Conservation (phyloP, 169 alveolate species). For the Cryptosporidium felis region DNA sequence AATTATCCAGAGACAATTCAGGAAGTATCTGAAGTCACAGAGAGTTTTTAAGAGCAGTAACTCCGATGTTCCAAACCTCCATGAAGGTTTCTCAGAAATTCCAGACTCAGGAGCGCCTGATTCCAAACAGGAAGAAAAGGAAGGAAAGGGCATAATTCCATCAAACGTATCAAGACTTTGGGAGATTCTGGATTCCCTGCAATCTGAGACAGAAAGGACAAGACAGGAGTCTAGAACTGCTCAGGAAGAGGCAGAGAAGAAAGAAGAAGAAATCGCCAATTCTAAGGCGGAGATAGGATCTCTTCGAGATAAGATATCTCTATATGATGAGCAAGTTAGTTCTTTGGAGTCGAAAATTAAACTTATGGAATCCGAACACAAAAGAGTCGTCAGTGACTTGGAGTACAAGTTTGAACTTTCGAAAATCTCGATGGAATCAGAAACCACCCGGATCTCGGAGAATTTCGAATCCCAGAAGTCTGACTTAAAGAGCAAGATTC, state of each 20-base stretch:
- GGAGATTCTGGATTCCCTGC: slow-evolving; percentile 58
- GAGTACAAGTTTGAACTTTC: slow-evolving; percentile 45
- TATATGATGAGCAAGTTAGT: slow-evolving; percentile 22
- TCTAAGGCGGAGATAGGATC: slow-evolving; percentile 49
- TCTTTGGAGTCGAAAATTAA: slow-evolving; percentile 43
- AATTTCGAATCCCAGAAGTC: slow-evolving; percentile 13
- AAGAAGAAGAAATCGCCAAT: slow-evolving; percentile 42
- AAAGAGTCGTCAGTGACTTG: slow-evolving; percentile 47
- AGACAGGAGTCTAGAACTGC: neutral
- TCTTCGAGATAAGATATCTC: neutral
- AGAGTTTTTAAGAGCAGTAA: too few species aligned
- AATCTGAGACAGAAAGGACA: slow-evolving; percentile 3
- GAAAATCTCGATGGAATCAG: slow-evolving; percentile 12
- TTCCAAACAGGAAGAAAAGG: neutral
- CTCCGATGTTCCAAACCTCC: too few species aligned
- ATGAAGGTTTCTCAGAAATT: too few species aligned
- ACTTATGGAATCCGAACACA: slow-evolving; percentile 55
- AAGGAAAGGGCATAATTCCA: neutral
- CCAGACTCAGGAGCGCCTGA: too few species aligned
- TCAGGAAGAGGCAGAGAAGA: neutral
- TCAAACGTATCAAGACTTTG: slow-evolving; percentile 56
- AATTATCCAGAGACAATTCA: slow-evolving; percentile 12
- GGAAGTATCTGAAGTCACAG: neutral
- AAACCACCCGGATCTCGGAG: slow-evolving; percentile 42
- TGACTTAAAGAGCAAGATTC: slow-evolving; percentile 14